These are phyloP conservation scores for Fusarium euwallaceae DNA, from an alignment of 2,329 filamentous ascomycete species.

Conservation along the genomic window DNA sequence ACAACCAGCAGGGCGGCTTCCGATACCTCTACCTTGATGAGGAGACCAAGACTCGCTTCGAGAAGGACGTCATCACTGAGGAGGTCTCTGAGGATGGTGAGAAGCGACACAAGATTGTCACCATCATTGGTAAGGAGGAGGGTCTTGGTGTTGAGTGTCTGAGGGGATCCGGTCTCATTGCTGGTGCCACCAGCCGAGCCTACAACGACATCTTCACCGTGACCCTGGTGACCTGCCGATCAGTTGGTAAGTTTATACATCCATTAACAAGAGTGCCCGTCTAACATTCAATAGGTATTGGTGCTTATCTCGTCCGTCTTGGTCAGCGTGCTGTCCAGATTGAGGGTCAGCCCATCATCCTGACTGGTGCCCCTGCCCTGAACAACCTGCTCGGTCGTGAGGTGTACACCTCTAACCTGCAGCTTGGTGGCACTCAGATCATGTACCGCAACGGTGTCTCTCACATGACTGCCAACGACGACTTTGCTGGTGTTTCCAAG, in stretches of 20 bases:
- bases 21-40: slow-evolving; percentile 96
- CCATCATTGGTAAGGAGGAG: slow-evolving; percentile 92
- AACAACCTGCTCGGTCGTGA: slow-evolving; percentile 99
- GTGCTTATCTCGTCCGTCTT: slow-evolving; percentile 97
- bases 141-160: slow-evolving; percentile 98
- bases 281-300: slow-evolving; percentile 75
- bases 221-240: slow-evolving; percentile 96
- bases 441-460: slow-evolving; percentile 99
- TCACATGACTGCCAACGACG: slow-evolving; percentile 97
- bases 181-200: slow-evolving; percentile 94
- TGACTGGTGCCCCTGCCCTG: slow-evolving; percentile 95
- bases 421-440: slow-evolving; percentile 99
- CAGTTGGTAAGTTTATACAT: slow-evolving; percentile 77
- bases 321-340: slow-evolving; percentile 99
- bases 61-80: slow-evolving; percentile 82
- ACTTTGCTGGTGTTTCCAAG: slow-evolving; percentile 97
- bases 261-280: slow-evolving; percentile 6
- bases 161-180: slow-evolving; percentile 96
- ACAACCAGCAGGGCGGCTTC: slow-evolving; percentile 88
- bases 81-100: slow-evolving; percentile 88
- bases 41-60: slow-evolving; percentile 87
- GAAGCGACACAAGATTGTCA: slow-evolving; percentile 92
- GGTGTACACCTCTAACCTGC: slow-evolving; percentile 98
- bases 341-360: slow-evolving; percentile 97
- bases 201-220: slow-evolving; percentile 99